Evolutionary conservation across 2,329 filamentous ascomycete species (phyloP).

Genomic region (Pseudogymnoascus sp.): DNA sequence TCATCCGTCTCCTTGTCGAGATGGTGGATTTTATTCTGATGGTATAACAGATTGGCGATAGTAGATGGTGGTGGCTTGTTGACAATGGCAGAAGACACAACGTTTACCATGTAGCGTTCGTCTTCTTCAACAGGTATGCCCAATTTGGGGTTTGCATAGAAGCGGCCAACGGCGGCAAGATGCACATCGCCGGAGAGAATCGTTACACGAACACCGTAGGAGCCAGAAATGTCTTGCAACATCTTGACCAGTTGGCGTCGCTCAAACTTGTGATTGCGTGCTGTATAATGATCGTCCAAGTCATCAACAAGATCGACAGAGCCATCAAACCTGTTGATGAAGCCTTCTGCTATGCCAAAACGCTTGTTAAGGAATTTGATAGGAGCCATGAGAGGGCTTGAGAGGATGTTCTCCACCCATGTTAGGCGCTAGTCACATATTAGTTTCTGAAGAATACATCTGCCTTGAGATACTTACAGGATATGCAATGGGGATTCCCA

Average conservation of each 20-base stretch:
- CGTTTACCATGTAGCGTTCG: slow-evolving; percentile 89
- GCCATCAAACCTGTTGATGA: slow-evolving; percentile 93
- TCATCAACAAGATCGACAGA: slow-evolving; percentile 89
- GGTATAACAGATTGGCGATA: slow-evolving; percentile 84
- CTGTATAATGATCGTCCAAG: slow-evolving; percentile 92
- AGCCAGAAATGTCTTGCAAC: slow-evolving; percentile 73
- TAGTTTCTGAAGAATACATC: slow-evolving; percentile 14
- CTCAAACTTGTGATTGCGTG: slow-evolving; percentile 83
- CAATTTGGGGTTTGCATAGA: slow-evolving; percentile 82
- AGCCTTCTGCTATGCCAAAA: slow-evolving; percentile 73
- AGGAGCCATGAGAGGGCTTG: slow-evolving; percentile 76
- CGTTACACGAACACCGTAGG: slow-evolving; percentile 81
- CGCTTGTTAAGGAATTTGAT: slow-evolving; percentile 84
- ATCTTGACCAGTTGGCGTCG: slow-evolving; percentile 69
- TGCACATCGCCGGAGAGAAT: slow-evolving; percentile 94
- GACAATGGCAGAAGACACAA: slow-evolving; percentile 89
- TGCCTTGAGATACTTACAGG: slow-evolving; percentile 52
- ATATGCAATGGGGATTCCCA: slow-evolving; percentile 82
- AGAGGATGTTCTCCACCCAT: slow-evolving; percentile 92
- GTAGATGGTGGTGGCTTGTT: slow-evolving; percentile 85
- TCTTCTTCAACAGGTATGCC: slow-evolving; percentile 71
- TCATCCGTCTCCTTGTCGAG: slow-evolving; percentile 71
- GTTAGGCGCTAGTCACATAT: slow-evolving; percentile 58
- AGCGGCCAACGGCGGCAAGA: slow-evolving; percentile 81
- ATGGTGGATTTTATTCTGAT: slow-evolving; percentile 75